Percentiles rank a stretch among this genome's conserved stretches.
Conservation (phyloP, 257 asterid species). For the Gentiana straminea region DNA sequence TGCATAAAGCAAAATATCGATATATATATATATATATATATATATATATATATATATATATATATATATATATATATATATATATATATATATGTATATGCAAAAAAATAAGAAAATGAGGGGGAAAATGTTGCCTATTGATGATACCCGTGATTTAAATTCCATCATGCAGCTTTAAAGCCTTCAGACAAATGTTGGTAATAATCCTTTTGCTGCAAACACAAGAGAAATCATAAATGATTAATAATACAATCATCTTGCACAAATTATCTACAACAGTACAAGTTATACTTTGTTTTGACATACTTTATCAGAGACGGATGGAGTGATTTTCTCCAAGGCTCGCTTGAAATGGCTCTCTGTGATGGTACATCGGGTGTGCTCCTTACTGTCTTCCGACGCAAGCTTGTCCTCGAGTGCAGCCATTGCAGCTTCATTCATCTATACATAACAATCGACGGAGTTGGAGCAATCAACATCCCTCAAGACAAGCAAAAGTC, state of each 20-base stretch:
- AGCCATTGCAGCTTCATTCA: slow-evolving; percentile 56
- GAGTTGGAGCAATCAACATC: background rate
- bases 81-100: too few relatives aligned
- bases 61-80: too few relatives aligned
- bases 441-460: slow-evolving; percentile 23
- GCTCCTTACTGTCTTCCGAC: slow-evolving; percentile 14
- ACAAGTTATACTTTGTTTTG: background rate
- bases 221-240: background rate
- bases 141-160: background rate
- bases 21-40: too few relatives aligned
- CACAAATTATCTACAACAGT: background rate
- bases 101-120: too few relatives aligned
- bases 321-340: slow-evolving; percentile 46
- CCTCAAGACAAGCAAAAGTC: background rate
- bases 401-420: slow-evolving; percentile 41
- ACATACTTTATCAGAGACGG: slow-evolving; percentile 53
- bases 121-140: background rate
- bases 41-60: too few relatives aligned
- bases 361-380: slow-evolving; percentile 33
- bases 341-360: slow-evolving; percentile 49
- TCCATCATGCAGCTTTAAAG: slow-evolving; percentile 14
- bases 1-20: too few relatives aligned
- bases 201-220: slow-evolving; percentile 53
- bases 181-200: slow-evolving; percentile 39
- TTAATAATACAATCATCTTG: background rate